Percentiles rank a stretch among this genome's conserved stretches.
Conservation (phyloP, 176 grass and related monocot species). For the Avena insularis region DNA sequence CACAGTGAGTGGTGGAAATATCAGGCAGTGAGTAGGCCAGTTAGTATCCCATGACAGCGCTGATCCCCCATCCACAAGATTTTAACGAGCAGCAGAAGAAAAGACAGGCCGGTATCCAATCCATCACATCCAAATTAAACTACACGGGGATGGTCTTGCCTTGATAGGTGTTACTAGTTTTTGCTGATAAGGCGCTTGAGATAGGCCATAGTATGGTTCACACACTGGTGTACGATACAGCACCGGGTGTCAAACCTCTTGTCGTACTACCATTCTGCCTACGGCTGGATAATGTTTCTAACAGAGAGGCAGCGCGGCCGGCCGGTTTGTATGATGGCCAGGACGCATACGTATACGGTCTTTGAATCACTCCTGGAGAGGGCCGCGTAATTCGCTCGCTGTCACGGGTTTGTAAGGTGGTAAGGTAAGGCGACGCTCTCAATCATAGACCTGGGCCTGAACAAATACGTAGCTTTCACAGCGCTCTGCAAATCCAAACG, state of each 20-base stretch:
- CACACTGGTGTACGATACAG: conserved; percentile 31
- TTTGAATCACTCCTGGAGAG: conserved; percentile 67
- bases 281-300: conserved; percentile 54
- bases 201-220: conserved; percentile 18
- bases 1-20: neutral
- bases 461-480: conserved; percentile 81
- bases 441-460: conserved; percentile 60
- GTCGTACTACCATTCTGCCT: conserved; percentile 37
- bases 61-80: neutral
- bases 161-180: neutral
- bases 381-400: conserved; percentile 50
- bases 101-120: conserved; percentile 20
- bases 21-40: neutral
- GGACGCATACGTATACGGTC: conserved; percentile 66
- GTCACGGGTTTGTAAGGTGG: conserved; percentile 64
- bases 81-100: neutral
- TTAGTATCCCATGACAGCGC: neutral
- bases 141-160: neutral
- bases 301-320: conserved; percentile 27
- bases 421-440: conserved; percentile 50
- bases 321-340: conserved; percentile 72
- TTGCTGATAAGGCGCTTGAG: conserved; percentile 22
- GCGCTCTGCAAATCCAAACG: conserved; percentile 81
- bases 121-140: conserved; percentile 2
- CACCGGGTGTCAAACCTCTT: conserved; percentile 31